A percentile compares a stretch with the other conserved stretches of the same genome.
These are phyloP conservation scores for Saraca asoca DNA, from an alignment of 331 rosid species.

Conservation along the genomic window DNA sequence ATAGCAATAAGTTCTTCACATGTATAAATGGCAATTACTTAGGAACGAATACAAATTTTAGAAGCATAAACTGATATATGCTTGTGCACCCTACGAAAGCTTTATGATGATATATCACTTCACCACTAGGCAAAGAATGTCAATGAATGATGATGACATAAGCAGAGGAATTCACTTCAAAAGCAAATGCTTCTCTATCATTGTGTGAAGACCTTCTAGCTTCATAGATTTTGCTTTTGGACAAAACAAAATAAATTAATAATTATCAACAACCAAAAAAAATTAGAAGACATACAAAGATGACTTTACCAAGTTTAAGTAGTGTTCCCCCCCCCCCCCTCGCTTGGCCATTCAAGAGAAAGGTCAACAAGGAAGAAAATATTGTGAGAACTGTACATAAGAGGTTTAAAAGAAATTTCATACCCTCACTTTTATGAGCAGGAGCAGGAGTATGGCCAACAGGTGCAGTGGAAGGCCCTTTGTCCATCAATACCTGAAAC, in stretches of 20 bases:
- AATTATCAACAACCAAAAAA: slow-evolving; percentile 9
- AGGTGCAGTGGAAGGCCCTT: slow-evolving; percentile 41
- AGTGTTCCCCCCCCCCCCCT: too few relatives aligned
- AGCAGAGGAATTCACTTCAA: slow-evolving; percentile 13
- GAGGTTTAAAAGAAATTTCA: slow-evolving; percentile 15
- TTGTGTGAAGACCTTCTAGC: slow-evolving; percentile 1
- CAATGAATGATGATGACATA: not conserved
- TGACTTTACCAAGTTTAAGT: not conserved
- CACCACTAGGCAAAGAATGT: slow-evolving; percentile 21
- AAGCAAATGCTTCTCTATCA: slow-evolving; percentile 16
- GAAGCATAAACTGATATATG: slow-evolving; percentile 3
- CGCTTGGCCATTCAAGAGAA: not conserved
- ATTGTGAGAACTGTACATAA: not conserved
- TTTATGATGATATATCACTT: slow-evolving; percentile 9
- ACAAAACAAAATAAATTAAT: slow-evolving; percentile 20
- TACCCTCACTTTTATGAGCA: slow-evolving; percentile 59
- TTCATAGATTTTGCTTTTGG: slow-evolving; percentile 5
- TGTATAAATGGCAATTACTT: not conserved
- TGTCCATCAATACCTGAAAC: slow-evolving; percentile 64
- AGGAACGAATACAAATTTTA: not conserved
- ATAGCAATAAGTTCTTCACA: not conserved
- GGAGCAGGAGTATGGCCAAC: slow-evolving; percentile 44
- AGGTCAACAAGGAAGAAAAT: slow-evolving; percentile 12
- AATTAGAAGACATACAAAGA: not conserved
- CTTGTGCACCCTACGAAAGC: not conserved